Base-by-base conservation (phyloP, 768 basidiomycete genomes). In the Coprinellus micaceus region DNA sequence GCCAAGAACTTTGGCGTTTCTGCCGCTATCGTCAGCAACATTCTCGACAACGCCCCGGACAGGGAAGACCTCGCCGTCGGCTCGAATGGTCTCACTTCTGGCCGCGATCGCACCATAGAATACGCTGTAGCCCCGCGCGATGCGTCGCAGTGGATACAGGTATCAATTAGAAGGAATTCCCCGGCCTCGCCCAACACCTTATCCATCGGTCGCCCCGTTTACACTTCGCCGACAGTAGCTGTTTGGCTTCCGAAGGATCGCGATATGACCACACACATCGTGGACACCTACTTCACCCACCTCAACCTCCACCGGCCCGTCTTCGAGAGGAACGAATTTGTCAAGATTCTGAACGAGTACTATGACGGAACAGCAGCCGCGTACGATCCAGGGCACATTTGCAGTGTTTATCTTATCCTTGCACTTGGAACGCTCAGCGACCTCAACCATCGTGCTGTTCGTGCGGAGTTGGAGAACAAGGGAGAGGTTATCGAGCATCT, bases 361-460 rank as follows among this genome's bases (percentile, higher is more conserved):
- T 94, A 93, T 64, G 79, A 83, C 0, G 78, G 77, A 46, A 68
- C 74, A 6, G 69, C 71, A 9, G 64, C 74, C 29, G 60, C 77
- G 2, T 78, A 82, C 59, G 91, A 93, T 64, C 87, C 89, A 12
- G 91, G 91, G 19, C 89, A 82, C 68, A 64, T 94, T 4, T 92
- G 88, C 70, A 84, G 85, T 67, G 67, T 88, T 56, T 92, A 93
- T 66, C 74, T 93, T 25, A 73, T 93, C 39, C 71, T 93, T 50
- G 91, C 89, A 0, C 79, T 94, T 1, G 91, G 91, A 2, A 91
- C 91, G 1, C 77, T 93, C 60, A 87, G 85, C 71, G 89, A 92
- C 63, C 78, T 91, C 61, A 91, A 90, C 64, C 82, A 89, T 62
- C 84, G 82, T 56, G 84, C 81, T 1, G 81, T 77, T 58, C 71